Evolutionary conservation across 1,139 yeast genomes (phyloP).

Genomic region (Sugiyamaella sp.): DNA sequence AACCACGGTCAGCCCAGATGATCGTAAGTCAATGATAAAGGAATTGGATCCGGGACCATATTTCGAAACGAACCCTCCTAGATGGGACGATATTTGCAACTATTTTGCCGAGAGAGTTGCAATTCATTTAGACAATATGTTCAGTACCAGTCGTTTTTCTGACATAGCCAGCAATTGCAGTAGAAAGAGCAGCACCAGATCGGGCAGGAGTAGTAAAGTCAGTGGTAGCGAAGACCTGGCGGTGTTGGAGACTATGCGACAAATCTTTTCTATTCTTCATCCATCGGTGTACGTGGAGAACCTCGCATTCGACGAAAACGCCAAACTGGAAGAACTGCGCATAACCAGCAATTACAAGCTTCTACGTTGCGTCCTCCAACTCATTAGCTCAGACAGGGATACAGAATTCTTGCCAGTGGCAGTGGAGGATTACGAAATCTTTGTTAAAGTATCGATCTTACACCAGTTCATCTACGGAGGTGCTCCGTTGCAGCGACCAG

Average conservation of each 20-base stretch:
- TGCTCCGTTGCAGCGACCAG: neutral
- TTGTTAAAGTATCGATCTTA: slow-evolving; percentile 28
- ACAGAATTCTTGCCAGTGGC: slow-evolving; percentile 32
- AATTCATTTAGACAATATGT: slow-evolving; percentile 33
- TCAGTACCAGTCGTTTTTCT: slow-evolving; percentile 33
- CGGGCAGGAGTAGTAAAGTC: slow-evolving; percentile 14
- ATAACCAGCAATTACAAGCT: slow-evolving; percentile 41
- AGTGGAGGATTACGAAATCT: slow-evolving; percentile 32
- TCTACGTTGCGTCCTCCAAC: slow-evolving; percentile 41
- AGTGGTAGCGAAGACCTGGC: slow-evolving; percentile 35
- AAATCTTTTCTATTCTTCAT: slow-evolving; percentile 34
- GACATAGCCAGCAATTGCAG: slow-evolving; percentile 19
- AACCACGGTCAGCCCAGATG: neutral
- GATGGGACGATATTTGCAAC: slow-evolving; percentile 35
- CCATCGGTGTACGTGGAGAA: slow-evolving; percentile 32
- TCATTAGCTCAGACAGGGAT: slow-evolving; percentile 26
- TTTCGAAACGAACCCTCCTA: slow-evolving; percentile 16
- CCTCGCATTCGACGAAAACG: slow-evolving; percentile 37
- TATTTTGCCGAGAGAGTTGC: slow-evolving; percentile 33
- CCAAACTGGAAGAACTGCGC: slow-evolving; percentile 42
- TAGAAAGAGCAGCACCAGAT: neutral
- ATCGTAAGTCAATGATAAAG: neutral
- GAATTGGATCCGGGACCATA: slow-evolving; percentile 10
- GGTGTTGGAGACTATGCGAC: slow-evolving; percentile 42
- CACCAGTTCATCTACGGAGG: slow-evolving; percentile 31